Base-by-base conservation (phyloP, 805 yeast genomes). In the Ascoidea rubescens region DNA sequence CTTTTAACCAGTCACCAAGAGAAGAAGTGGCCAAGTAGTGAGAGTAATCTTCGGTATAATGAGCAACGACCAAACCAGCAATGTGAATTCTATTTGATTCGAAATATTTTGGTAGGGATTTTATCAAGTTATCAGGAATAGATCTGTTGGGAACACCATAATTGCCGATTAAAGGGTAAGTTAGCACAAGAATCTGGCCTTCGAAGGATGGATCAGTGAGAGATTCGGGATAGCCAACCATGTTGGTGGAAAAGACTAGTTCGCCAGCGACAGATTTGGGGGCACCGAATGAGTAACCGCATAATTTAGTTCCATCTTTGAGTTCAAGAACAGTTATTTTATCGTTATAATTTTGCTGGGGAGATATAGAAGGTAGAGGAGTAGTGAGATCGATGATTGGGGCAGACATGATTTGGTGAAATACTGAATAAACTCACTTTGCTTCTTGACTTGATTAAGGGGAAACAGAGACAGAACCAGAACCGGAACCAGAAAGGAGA, bases 201-300 rank as follows among this genome's bases (percentile, higher is more conserved):
- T 87, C 90, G 70, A 93, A 93, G 48, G 98, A 93, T 55, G 99
- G 99, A 71, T 93, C 99, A 46, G 99, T 89, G 68, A 93, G 80
- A 51, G 97, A 82, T 71, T 93, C 99, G 46, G 98, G 99, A 68
- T 93, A 93, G 56, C 99, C 99, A 60, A 93, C 98, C 96, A 93
- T 90, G 74, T 99, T 98, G 57, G 99, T 93, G 71, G 95, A 98
- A 80, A 93, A 93, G 55, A 93, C 99, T 62, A 95, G 80, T 73
- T 93, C 99, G 77, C 99, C 99, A 53, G 98, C 95, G 53, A 82
- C 80, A 31, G 96, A 68, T 55, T 75, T 79, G 56, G 83, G 83
- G 52, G 98, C 96, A 75, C 99, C 99, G 63, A 93, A 93, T 21
- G 98, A 91, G 73, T 85, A 88, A 71, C 99, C 99, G 71, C 88